Percentiles rank a stretch among this genome's conserved stretches.
phyloP scores from a whole-genome alignment of 2,329 filamentous ascomycete genomes.

The Alternaria triticimaculans region DNA sequence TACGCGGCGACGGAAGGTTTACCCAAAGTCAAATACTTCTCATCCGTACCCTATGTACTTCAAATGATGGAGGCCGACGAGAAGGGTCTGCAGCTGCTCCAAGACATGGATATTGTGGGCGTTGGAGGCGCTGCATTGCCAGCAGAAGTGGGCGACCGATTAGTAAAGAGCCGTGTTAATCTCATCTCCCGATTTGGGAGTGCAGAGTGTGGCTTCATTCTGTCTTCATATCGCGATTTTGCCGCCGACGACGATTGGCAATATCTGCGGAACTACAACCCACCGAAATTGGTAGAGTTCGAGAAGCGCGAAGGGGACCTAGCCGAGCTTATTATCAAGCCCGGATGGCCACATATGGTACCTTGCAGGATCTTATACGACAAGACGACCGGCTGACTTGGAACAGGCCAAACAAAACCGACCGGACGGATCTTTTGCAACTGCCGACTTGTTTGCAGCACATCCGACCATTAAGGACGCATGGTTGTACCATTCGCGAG shows the following conservation, averaged over 20 bases:
- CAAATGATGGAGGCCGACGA: slow-evolving; percentile 90
- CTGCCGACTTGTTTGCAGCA: slow-evolving; percentile 66
- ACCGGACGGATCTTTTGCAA: slow-evolving; percentile 66
- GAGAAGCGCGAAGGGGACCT: slow-evolving; percentile 46
- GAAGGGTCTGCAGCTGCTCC: slow-evolving; percentile 74
- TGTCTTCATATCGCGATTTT: slow-evolving; percentile 67
- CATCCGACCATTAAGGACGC: slow-evolving; percentile 61
- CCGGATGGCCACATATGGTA: slow-evolving; percentile 63
- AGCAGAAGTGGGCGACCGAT: slow-evolving; percentile 58
- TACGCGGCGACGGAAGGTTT: slow-evolving; percentile 19
- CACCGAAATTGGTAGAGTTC: slow-evolving; percentile 56
- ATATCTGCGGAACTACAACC: slow-evolving; percentile 59
- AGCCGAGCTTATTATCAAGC: slow-evolving; percentile 64
- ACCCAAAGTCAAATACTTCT: slow-evolving; percentile 62
- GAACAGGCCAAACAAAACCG: slow-evolving; percentile 62
- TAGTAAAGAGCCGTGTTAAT: slow-evolving; percentile 60
- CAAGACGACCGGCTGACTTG: background rate
- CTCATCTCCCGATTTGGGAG: slow-evolving; percentile 70
- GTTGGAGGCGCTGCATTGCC: slow-evolving; percentile 69
- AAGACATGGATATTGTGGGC: slow-evolving; percentile 65
- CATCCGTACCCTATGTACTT: slow-evolving; percentile 78
- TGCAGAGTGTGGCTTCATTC: slow-evolving; percentile 70
- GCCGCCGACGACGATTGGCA: slow-evolving; percentile 65
- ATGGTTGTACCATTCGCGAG: slow-evolving; percentile 68
- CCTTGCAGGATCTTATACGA: background rate